A percentile compares a stretch with the other conserved stretches of the same genome.
Conservation (phyloP, 306 rosid genomes). For the Urtica urens region DNA sequence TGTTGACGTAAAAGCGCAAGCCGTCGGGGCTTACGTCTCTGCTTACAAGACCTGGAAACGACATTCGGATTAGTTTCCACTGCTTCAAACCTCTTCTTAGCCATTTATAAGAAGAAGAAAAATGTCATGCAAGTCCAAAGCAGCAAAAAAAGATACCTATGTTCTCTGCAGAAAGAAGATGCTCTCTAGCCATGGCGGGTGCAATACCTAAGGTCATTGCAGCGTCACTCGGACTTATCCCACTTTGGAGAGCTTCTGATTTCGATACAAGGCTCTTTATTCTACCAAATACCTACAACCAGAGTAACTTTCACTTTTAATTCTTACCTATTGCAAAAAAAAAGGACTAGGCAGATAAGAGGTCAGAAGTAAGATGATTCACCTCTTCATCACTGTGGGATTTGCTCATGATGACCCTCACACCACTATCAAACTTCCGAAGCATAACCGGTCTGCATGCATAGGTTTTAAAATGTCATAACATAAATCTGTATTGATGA, state of each 20-base stretch:
- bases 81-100: background rate
- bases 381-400: conserved; percentile 92
- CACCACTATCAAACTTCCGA: conserved; percentile 95
- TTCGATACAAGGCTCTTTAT: conserved; percentile 55
- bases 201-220: conserved; percentile 85
- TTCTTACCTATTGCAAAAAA: too few relatives aligned
- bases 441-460: conserved; percentile 62
- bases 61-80: conserved; percentile 14
- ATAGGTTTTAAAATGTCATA: background rate
- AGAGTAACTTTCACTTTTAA: conserved; percentile 1
- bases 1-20: conserved; percentile 67
- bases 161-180: conserved; percentile 88
- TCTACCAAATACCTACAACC: conserved; percentile 61
- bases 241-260: conserved; percentile 69
- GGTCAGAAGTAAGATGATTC: conserved; percentile 2
- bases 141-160: conserved; percentile 32
- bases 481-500: background rate
- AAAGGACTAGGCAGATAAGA: too few relatives aligned
- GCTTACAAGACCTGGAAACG: conserved; percentile 70
- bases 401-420: conserved; percentile 91
- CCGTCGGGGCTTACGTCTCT: conserved; percentile 93
- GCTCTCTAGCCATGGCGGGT: conserved; percentile 97
- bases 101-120: background rate
- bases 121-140: background rate
- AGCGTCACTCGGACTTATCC: conserved; percentile 92